Base-by-base conservation (phyloP, 192 early-diverging fungal species). In the Anaeromyces robustus region DNA sequence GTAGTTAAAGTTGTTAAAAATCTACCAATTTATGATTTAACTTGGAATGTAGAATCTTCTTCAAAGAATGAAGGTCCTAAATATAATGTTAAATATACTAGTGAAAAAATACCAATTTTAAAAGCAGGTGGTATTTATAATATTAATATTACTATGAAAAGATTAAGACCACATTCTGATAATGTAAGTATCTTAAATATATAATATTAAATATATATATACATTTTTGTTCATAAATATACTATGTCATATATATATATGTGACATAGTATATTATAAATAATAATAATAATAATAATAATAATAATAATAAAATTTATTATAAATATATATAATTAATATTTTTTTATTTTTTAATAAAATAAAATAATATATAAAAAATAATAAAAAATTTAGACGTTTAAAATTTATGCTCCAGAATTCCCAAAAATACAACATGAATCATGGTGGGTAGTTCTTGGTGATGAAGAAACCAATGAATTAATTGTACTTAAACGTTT, bases 371-470 rank as follows among this genome's bases (percentile, higher is more conserved):
- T n/a, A n/a, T n/a, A n/a, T n/a, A n/a, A n/a, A n/a, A n/a, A n/a
- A n/a, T n/a, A n/a, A n/a, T 77, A 77, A 12, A 29, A 22, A 4
- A 16, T 16, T 26, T 30, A 81, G 80, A 79, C 77, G 29, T 91
- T 91, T 3, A 90, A 90, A 28, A 90, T 95, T n/a, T 87, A 93
- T 81, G 89, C 94, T 28, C 95, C 95, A 28, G 84, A 88, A 80
- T 99, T 98, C 83, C 94, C 96, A 26, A 97, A 98, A 83, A 86
- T 90, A 12, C 96, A 98, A 84, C 94, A 92, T 84, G 96, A 99
- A 83, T 92, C 94, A 0, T 99, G 95, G 95, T 99, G 94, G 94
- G 81, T 95, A 7, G 87, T 97, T 13, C 84, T 98, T 13, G 96
- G 92, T 1, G 89, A 96, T 78, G 85, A 30, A 4, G 83, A 81